These are phyloP conservation scores for Hygrocybe coccinea DNA, from an alignment of 768 basidiomycete species.

Conservation along the genomic window DNA sequence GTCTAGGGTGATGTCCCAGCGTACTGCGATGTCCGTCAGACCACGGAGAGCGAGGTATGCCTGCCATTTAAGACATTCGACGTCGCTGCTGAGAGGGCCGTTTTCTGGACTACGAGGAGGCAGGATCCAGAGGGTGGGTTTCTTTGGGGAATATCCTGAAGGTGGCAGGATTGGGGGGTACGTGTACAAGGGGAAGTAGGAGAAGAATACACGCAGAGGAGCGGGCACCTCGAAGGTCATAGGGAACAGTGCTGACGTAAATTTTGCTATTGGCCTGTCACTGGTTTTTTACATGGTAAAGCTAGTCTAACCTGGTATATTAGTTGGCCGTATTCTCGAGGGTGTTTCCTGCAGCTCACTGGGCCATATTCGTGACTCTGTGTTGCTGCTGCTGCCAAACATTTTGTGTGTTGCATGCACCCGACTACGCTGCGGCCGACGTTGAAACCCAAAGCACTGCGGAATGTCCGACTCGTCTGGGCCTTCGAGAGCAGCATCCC, in stretches of 20 bases:
- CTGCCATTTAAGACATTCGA: constrained; percentile 89
- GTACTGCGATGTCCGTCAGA: constrained; percentile 45
- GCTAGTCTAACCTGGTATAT: too few species aligned
- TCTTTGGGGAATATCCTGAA: constrained; percentile 20
- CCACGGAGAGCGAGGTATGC: constrained; percentile 72
- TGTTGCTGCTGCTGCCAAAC: too few species aligned
- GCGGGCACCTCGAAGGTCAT: constrained; percentile 23
- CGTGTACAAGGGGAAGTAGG: constrained; percentile 56
- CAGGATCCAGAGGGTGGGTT: constrained; percentile 62
- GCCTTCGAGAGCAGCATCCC: constrained; percentile 56
- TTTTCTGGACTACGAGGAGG: constrained; percentile 35
- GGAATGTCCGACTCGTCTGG: constrained; percentile 38
- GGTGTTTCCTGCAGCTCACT: too few species aligned
- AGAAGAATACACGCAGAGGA: constrained; percentile 47
- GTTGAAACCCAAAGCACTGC: constrained; percentile 10
- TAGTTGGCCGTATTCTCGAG: too few species aligned
- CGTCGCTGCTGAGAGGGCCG: constrained; percentile 60
- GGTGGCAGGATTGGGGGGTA: constrained; percentile 38
- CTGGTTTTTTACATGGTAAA: too few species aligned
- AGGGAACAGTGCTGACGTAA: not conserved
- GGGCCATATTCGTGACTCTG: too few species aligned
- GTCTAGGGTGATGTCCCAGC: constrained; percentile 65
- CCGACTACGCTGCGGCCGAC: not conserved
- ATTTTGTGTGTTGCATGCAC: not conserved
- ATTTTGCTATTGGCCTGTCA: too few species aligned